phyloP scores from a whole-genome alignment of 2,329 filamentous ascomycete species.

The Knoxdaviesia proteae region DNA sequence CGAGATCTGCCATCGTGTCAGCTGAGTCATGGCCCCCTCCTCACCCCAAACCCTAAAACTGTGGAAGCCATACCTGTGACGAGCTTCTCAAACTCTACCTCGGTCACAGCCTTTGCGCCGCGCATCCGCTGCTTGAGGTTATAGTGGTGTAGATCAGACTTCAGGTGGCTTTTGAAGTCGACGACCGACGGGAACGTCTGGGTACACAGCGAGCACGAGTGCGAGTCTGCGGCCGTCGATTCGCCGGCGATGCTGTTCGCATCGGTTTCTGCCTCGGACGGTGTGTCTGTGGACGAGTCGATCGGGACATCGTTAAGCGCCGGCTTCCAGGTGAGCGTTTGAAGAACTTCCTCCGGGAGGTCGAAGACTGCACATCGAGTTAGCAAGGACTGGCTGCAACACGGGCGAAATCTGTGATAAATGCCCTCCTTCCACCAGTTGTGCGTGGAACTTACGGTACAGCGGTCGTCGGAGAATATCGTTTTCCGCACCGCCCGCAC shows the following conservation, averaged over 20 bases:
- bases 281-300: constrained; percentile 7
- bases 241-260: constrained; percentile 8
- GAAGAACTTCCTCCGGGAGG: constrained; percentile 53
- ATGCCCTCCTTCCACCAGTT: too few species aligned
- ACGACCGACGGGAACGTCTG: constrained; percentile 49
- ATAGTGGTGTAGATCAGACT: constrained; percentile 82
- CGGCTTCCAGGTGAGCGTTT: constrained; percentile 33
- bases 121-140: constrained; percentile 84
- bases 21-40: not conserved
- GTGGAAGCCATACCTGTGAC: constrained; percentile 26
- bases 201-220: constrained; percentile 62
- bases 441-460: too few species aligned
- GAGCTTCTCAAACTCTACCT: constrained; percentile 70
- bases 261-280: constrained; percentile 7
- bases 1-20: constrained; percentile 32
- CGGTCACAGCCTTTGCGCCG: constrained; percentile 48
- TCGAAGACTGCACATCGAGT: constrained; percentile 44
- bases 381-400: too few species aligned
- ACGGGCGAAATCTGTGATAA: too few species aligned
- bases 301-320: constrained; percentile 11
- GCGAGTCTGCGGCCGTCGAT: constrained; percentile 35
- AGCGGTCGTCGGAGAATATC: too few species aligned
- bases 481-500: too few species aligned
- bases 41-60: not conserved
- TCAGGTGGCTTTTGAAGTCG: constrained; percentile 70